phyloP scores from a whole-genome alignment of 192 early-diverging fungal species.

The Linnemannia exigua region DNA sequence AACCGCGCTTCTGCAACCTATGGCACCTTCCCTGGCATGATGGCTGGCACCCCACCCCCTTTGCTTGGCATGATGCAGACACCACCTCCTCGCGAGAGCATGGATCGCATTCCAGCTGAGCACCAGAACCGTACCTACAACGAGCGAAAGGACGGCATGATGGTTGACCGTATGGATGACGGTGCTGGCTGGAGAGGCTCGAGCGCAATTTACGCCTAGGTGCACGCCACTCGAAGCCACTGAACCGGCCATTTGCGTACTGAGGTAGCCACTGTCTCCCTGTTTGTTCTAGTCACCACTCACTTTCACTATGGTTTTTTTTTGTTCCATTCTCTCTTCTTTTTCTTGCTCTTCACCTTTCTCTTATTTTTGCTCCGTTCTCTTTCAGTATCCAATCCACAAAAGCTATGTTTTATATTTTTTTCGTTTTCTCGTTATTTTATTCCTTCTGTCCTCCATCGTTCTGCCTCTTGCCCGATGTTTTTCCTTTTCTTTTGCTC shows the following conservation, averaged over 20 bases:
- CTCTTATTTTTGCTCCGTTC: constrained; percentile 4
- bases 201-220: constrained; percentile 50
- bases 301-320: background rate
- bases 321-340: background rate
- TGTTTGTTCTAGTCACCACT: background rate
- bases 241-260: background rate
- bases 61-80: constrained; percentile 42
- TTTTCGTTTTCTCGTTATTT: background rate
- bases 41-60: constrained; percentile 44
- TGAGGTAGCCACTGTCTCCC: background rate
- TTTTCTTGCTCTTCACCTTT: background rate
- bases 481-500: constrained; percentile 1
- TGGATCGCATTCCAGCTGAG: constrained; percentile 44
- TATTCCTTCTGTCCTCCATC: background rate
- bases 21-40: constrained; percentile 43
- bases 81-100: constrained; percentile 38
- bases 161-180: constrained; percentile 60
- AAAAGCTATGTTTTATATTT: constrained; percentile 15
- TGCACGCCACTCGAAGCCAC: background rate
- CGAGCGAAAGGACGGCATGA: constrained; percentile 50
- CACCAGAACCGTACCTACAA: constrained; percentile 33
- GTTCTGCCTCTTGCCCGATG: background rate
- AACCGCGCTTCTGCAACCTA: constrained; percentile 34
- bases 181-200: constrained; percentile 55
- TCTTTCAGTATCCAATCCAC: constrained; percentile 6